Evolutionary conservation across 352 stramenopile species (phyloP).

Genomic region (Phytophthora tentaculata): DNA sequence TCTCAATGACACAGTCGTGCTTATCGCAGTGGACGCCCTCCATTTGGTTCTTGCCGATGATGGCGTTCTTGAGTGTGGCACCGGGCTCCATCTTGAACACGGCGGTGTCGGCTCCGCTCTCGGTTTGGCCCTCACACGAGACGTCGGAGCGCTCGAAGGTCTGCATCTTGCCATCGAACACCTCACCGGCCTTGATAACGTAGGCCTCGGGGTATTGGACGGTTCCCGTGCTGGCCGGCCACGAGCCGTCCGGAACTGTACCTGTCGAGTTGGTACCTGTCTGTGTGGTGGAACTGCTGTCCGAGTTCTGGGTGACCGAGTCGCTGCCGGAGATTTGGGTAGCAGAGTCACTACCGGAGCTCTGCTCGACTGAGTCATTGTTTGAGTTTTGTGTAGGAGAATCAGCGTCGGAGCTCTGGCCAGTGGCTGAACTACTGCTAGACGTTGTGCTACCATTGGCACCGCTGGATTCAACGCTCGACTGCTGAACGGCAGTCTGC

Average conservation of each 20-base stretch:
- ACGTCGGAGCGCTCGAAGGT: constrained; percentile 66
- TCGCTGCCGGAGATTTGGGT: no score
- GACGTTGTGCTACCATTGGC: neutral
- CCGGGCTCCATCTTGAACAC: constrained; percentile 49
- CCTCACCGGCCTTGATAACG: constrained; percentile 39
- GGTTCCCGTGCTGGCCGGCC: constrained; percentile 16
- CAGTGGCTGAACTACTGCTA: no score
- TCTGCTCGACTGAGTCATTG: no score
- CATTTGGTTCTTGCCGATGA: neutral
- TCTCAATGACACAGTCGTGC: neutral
- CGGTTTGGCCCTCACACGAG: constrained; percentile 40
- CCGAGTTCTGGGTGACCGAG: no score
- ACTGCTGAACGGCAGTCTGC: constrained; percentile 21
- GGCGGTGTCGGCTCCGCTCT: constrained; percentile 13
- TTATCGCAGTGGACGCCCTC: neutral
- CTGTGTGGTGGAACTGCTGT: no score
- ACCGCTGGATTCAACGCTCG: constrained; percentile 21
- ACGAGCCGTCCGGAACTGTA: neutral
- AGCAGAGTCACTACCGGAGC: no score
- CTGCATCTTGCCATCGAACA: constrained; percentile 47
- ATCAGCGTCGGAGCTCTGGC: no score
- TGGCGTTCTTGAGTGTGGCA: constrained; percentile 19
- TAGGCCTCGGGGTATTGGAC: constrained; percentile 27
- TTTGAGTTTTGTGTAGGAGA: no score
- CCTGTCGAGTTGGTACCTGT: no score